Base-by-base conservation (phyloP, 2,329 filamentous ascomycete species). In the Metarhizium humberi region DNA sequence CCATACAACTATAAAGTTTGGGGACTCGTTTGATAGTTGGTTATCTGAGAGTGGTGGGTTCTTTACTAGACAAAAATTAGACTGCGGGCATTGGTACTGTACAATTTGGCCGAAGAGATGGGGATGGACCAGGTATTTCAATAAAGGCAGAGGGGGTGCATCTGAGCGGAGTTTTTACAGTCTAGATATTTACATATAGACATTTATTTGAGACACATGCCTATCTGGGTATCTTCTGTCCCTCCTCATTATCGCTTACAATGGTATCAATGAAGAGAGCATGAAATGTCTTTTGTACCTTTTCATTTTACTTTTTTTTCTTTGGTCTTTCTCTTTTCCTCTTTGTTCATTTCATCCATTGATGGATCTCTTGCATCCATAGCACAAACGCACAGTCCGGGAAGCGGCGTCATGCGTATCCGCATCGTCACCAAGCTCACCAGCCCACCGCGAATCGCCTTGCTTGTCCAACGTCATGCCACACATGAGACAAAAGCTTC, bases 331-430 rank as follows among this genome's bases (percentile, higher is more conserved):
- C 25, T 25, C 25, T 4, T 25, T 25, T 25, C 25, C 3, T 25
- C 25, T 25, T 25, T 25, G 25, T 25, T 25, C 25, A 25, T 25
- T 25, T 25, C 25, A 84, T 55, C 78, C 78, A 53, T 76, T 72
- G 50, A 83, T 73, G 51, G 85, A 85, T 65, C 86, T 79, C 64
- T 82, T 82, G 67, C 88, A 92, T 14, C 87, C 88, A 71, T 91
- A 90, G 66, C 88, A 92, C 47, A 90, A 67, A 55, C 69, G 70
- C 59, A 62, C 62, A 53, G 60, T 58, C 32, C 67, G 68, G 25
- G 66, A 62, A 48, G 13, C n/a, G 14, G 14, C 8, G 4, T 36
- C 30, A 1, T 52, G 54, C 13, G 59, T 61, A 8, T 61, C 62
- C 14, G 59, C 61, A 48, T 70, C 66, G 13, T 75, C 77, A 59